Evolutionary conservation across 371 early-diverging fungal species (phyloP).

Genomic region (Vairimorpha ceranae): DNA sequence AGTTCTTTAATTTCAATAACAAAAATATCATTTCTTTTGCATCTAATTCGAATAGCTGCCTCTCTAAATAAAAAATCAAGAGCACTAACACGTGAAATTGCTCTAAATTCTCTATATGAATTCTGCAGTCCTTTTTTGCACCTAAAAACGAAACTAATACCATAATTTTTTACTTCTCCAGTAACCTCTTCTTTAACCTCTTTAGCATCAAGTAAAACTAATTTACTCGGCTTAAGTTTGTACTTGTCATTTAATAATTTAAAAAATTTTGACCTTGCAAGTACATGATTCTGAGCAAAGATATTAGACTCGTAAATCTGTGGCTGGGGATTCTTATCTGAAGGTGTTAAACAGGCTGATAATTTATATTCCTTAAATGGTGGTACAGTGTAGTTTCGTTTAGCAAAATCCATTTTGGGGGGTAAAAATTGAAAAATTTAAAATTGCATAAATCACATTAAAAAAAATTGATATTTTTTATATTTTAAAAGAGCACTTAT

Average conservation of each 20-base stretch:
- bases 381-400: constrained; percentile 23
- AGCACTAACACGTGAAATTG: constrained; percentile 80
- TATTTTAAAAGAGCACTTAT: too few species aligned
- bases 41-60: constrained; percentile 56
- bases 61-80: constrained; percentile 67
- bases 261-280: constrained; percentile 97
- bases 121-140: constrained; percentile 97
- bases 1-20: constrained; percentile 57
- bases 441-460: neutral
- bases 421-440: neutral
- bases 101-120: constrained; percentile 99
- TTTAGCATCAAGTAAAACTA: constrained; percentile 89
- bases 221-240: constrained; percentile 94
- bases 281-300: constrained; percentile 92
- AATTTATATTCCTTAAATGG: constrained; percentile 62
- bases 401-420: constrained; percentile 20
- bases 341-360: constrained; percentile 65
- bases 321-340: constrained; percentile 80
- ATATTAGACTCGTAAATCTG: constrained; percentile 93
- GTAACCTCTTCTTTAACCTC: constrained; percentile 83
- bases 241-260: constrained; percentile 92
- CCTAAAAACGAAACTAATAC: constrained; percentile 96
- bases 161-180: constrained; percentile 89
- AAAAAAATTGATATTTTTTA: neutral
- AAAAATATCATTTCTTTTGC: constrained; percentile 43